Base-by-base conservation (phyloP, 2,329 filamentous ascomycete genomes). In the Aplosporella prunicola region DNA sequence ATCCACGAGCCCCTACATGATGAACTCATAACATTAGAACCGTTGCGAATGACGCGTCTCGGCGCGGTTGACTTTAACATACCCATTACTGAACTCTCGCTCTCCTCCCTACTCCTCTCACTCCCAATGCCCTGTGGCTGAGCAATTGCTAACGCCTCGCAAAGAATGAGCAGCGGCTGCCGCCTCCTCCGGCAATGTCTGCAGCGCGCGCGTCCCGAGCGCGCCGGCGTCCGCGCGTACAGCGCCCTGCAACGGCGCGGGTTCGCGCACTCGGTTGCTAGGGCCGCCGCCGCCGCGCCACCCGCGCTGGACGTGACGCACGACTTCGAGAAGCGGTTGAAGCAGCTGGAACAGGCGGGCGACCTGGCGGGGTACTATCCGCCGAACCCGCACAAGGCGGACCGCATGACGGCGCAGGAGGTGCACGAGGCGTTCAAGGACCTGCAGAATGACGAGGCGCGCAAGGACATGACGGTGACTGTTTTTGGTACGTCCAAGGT, bases 11-110 rank as follows among this genome's bases (percentile, higher is more conserved):
- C n/a, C 26, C 16, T 28, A 18, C 14, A 32, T 40, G 47, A 50
- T 50, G 47, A 50, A 43, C 39, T 34, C 31, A 41, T 25, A 37
- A 36, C 32, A 46, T 33, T 64, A 78, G 75, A 79, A 80, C 76
- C 76, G 76, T 76, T 79, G 76, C 75, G 73, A 71, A 72, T 76
- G 73, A 78, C 67, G 64, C 63, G 54, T 51, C 53, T n/a, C n/a
- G 59, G 57, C 61, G 61, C 62, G 62, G 60, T 65, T 75, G 68
- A 71, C 68, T 66, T 63, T 57, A 58, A 55, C 49, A 41, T 55
- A 48, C 53, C 48, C 47, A n/a, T 45, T 48, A 43, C 59, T 64
- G 59, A 64, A 43, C 8, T 9, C 10, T 23, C n/a, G n/a, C n/a
- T 36, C 13, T 9, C 23, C n/a, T 9, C 29, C 11, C 10, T 2